These are phyloP conservation scores for Nicotiana knightiana DNA, from an alignment of 257 asterid genomes.

Conservation along the genomic window DNA sequence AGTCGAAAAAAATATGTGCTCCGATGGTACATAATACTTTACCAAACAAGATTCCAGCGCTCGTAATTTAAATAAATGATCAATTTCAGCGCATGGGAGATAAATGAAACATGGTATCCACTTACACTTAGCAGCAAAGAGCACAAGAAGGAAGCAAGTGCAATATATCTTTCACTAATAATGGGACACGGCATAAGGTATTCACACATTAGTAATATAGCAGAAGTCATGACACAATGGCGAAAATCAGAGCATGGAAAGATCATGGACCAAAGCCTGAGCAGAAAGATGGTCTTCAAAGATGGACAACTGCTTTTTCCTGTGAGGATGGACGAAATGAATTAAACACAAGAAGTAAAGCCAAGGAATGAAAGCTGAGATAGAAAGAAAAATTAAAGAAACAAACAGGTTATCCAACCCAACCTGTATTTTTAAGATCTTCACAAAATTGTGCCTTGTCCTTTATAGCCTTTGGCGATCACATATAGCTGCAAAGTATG, in stretches of 20 bases:
- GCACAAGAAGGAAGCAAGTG: slow-evolving; percentile 85
- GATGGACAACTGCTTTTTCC: slow-evolving; percentile 94
- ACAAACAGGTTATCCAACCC: slow-evolving; percentile 11
- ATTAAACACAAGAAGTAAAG: not conserved
- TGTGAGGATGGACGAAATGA: slow-evolving; percentile 14
- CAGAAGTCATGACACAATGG: slow-evolving; percentile 87
- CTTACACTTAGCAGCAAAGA: slow-evolving; percentile 87
- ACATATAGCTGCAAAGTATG: slow-evolving; percentile 94
- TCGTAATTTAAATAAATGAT: not conserved
- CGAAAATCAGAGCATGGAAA: slow-evolving; percentile 98
- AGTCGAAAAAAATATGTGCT: not conserved
- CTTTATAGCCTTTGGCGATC: slow-evolving; percentile 80
- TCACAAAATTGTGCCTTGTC: slow-evolving; percentile 53
- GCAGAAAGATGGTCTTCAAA: slow-evolving; percentile 66
- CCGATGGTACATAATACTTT: not conserved
- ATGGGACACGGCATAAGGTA: slow-evolving; percentile 79
- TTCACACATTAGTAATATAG: slow-evolving; percentile 72
- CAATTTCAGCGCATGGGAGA: not conserved
- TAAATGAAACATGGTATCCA: slow-evolving; percentile 1
- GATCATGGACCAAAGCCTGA: slow-evolving; percentile 87
- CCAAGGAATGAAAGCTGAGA: not conserved
- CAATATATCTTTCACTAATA: slow-evolving; percentile 62
- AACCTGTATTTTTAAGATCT: slow-evolving; percentile 68
- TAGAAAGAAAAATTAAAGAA: slow-evolving; percentile 1
- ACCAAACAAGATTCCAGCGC: not conserved